Conservation (phyloP, 768 basidiomycete species). For the Serendipita sp. region DNA sequence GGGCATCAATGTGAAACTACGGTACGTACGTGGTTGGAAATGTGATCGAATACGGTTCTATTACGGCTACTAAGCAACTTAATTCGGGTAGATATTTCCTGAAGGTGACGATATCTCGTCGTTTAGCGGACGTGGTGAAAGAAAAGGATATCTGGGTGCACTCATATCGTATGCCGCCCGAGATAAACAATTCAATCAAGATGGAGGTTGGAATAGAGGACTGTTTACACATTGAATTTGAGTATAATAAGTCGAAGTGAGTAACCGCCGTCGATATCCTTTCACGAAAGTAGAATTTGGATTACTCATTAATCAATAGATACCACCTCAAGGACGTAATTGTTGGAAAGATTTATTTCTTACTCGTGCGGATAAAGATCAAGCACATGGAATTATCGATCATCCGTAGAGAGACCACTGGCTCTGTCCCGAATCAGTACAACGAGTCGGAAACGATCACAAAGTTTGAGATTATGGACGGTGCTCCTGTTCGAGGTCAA, state of each 20-base stretch:
- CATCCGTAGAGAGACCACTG: constrained; percentile 93
- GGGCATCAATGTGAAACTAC: constrained; percentile 93
- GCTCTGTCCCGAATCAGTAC: constrained; percentile 95
- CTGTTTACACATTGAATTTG: constrained; percentile 96
- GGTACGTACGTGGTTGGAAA: constrained; percentile 33
- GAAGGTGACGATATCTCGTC: constrained; percentile 74
- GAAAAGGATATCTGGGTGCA: constrained; percentile 97
- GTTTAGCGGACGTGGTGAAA: constrained; percentile 86
- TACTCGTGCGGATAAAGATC: constrained; percentile 90
- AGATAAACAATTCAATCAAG: constrained; percentile 95
- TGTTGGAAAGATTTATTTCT: constrained; percentile 98
- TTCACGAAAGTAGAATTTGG: background rate
- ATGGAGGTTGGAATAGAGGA: constrained; percentile 99
- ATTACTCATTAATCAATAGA: constrained; percentile 27
- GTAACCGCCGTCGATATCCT: constrained; percentile 17
- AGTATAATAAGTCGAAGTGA: constrained; percentile 98
- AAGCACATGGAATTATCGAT: constrained; percentile 99
- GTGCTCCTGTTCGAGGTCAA: constrained; percentile 28
- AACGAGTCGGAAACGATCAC: constrained; percentile 99
- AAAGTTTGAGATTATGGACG: constrained; percentile 71
- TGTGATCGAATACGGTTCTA: background rate
- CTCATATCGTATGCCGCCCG: constrained; percentile 96
- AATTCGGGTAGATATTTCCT: constrained; percentile 58
- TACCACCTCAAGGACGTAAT: constrained; percentile 99
- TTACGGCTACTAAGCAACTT: background rate